A percentile compares a stretch with the other conserved stretches of the same genome.
Evolutionary conservation across 176 grass and related monocot genomes (phyloP).

Genomic region (Carex parvula): DNA sequence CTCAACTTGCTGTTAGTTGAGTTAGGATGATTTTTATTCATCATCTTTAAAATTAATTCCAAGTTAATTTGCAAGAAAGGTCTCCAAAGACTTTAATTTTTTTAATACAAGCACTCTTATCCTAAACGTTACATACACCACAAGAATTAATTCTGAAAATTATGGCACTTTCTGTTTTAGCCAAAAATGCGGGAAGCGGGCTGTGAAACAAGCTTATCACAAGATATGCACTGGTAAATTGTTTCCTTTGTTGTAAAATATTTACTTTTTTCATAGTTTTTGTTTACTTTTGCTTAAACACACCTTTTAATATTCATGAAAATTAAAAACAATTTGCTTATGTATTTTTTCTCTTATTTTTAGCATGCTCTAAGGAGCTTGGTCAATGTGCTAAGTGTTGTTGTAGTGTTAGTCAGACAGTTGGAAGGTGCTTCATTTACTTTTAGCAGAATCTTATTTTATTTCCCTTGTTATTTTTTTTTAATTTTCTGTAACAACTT

Average conservation of each 20-base stretch:
- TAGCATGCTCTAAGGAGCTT: slow-evolving; percentile 80
- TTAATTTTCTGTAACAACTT: neutral
- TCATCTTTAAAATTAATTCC: neutral
- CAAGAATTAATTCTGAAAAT: slow-evolving; percentile 7
- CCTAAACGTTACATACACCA: neutral
- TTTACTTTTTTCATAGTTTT: neutral
- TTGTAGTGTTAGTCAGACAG: slow-evolving; percentile 36
- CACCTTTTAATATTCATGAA: neutral
- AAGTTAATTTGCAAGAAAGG: neutral
- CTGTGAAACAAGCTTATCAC: slow-evolving; percentile 75
- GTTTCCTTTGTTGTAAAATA: slow-evolving; percentile 8
- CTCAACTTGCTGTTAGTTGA: neutral
- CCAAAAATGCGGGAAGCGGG: slow-evolving; percentile 78
- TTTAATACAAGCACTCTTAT: neutral
- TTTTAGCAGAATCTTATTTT: neutral
- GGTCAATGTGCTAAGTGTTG: slow-evolving; percentile 83
- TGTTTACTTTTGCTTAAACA: slow-evolving; percentile 5
- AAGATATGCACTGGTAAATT: slow-evolving; percentile 66
- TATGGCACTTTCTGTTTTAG: slow-evolving; percentile 35
- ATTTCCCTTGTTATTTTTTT: neutral
- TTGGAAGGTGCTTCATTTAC: slow-evolving; percentile 60
- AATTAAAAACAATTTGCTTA: slow-evolving; percentile 3
- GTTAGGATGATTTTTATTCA: neutral
- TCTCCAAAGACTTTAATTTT: neutral
- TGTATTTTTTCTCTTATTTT: slow-evolving; percentile 3